Percentiles rank a stretch among this genome's conserved stretches.
These are phyloP conservation scores for Mycena venus DNA, from an alignment of 768 basidiomycete genomes.

Conservation along the genomic window DNA sequence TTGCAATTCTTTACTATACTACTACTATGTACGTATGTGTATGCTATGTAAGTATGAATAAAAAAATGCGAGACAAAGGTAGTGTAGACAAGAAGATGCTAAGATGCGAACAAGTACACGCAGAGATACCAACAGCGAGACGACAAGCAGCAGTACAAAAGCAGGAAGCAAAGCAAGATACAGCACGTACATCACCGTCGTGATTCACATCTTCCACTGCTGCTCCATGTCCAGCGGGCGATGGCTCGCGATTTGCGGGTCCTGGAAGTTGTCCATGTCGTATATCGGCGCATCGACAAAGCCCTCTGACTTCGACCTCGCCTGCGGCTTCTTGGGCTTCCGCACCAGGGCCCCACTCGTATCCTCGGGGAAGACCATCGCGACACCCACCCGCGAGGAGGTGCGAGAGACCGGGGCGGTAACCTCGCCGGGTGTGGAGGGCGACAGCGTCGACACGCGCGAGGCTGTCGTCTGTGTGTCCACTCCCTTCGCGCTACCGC, in stretches of 20 bases:
- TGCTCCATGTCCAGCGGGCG: constrained; percentile 23
- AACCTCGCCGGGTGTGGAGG: not conserved
- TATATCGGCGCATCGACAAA: not conserved
- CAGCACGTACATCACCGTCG: too few species aligned
- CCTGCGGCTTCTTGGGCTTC: not conserved
- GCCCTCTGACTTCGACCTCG: constrained; percentile 22
- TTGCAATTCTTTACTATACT: too few species aligned
- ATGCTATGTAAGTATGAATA: too few species aligned
- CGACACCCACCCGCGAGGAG: not conserved
- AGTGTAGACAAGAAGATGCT: too few species aligned
- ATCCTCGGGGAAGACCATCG: not conserved
- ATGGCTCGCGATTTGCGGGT: constrained; percentile 29
- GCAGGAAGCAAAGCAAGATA: too few species aligned
- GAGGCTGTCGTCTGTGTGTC: not conserved
- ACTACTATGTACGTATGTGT: too few species aligned
- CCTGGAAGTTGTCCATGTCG: constrained; percentile 33
- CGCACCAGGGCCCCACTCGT: not conserved
- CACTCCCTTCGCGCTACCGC: not conserved
- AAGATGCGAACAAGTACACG: too few species aligned
- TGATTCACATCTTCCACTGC: constrained; percentile 22
- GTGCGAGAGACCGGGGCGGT: not conserved
- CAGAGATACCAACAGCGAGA: too few species aligned
- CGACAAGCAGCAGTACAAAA: too few species aligned
- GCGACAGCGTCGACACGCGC: constrained; percentile 6
- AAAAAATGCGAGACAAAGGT: too few species aligned